Base-by-base conservation (phyloP, 305 asterid genomes). In the Fraxinus angustifolia region DNA sequence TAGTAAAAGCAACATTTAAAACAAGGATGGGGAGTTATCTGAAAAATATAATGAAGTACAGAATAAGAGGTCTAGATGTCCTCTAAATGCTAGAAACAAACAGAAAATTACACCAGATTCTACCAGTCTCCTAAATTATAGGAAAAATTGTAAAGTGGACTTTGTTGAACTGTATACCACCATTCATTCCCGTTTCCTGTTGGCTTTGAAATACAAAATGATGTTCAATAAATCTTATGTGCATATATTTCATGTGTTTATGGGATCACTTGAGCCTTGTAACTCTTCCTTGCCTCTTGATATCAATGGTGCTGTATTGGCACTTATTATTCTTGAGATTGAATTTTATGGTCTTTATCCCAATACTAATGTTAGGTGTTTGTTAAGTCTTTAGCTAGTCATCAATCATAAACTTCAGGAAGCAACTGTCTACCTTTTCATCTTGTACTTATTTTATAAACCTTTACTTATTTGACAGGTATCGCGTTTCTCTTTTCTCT, bases 401-500 rank as follows among this genome's bases (percentile, higher is more conserved):
- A 45, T 72, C 60, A 48, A 28, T 30, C 30, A 4, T 77, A 76
- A 70, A 16, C 58, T 70, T 84, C 65, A 35, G 76, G 77, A 71
- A 80, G 78, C 53, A 82, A 34, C 77, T 53, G 56, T 45, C 80
- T 78, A 77, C 50, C 50, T 31, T 84, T 75, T 75, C 60, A 71
- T 7, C 62, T 16, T 60, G 75, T 75, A 75, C 79, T 68, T 42
- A 67, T 77, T 19, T 36, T 85, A 85, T 28, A 71, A 74, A 42
- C 72, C 30, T 82, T 50, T 75, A 82, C 78, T 36, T 74, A 76
- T 78, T 82, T 86, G 83, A 90, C 91, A 95, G 99, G 99, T 93
- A 90, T 73, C 97, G 99, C 56, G 84, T 91, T 56, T 92, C 96
- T 75, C 92, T 92, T 79, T 87, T 92, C 84, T 91, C 97, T 75